Evolutionary conservation across 495 filamentous ascomycete species (phyloP).

Genomic region (Xylaria venustula): DNA sequence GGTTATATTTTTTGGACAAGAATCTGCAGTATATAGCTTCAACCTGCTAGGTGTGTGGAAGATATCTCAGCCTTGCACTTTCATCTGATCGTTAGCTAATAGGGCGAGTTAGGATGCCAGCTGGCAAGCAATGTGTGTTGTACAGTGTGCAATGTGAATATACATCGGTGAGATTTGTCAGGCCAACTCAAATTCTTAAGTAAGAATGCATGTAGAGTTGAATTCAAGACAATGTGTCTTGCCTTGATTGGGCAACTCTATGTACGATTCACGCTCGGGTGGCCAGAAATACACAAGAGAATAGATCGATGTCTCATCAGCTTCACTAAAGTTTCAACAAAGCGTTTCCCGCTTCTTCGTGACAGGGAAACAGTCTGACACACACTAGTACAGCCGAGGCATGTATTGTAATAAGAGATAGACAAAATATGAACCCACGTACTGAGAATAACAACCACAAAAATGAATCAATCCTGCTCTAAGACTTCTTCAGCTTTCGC

Average conservation of each 20-base stretch:
- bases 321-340: background rate
- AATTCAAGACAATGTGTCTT: slow-evolving; percentile 17
- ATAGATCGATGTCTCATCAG: background rate
- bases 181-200: slow-evolving; percentile 6
- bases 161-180: slow-evolving; percentile 8
- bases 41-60: too few species aligned
- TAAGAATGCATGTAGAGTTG: slow-evolving; percentile 6
- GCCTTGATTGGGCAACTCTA: slow-evolving; percentile 16
- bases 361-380: too few species aligned
- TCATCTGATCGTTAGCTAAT: background rate
- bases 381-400: too few species aligned
- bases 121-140: too few species aligned
- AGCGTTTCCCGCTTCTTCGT: background rate
- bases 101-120: background rate
- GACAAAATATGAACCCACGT: too few species aligned
- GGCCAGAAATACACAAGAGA: background rate
- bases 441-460: too few species aligned
- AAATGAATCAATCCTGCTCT: too few species aligned
- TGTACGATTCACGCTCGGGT: background rate
- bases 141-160: background rate
- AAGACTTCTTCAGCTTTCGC: too few species aligned
- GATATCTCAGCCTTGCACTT: too few species aligned
- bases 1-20: too few species aligned
- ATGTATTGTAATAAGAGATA: too few species aligned
- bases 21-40: too few species aligned